Conservation (phyloP, 768 basidiomycete species). For the Pulveroboletus sp. region DNA sequence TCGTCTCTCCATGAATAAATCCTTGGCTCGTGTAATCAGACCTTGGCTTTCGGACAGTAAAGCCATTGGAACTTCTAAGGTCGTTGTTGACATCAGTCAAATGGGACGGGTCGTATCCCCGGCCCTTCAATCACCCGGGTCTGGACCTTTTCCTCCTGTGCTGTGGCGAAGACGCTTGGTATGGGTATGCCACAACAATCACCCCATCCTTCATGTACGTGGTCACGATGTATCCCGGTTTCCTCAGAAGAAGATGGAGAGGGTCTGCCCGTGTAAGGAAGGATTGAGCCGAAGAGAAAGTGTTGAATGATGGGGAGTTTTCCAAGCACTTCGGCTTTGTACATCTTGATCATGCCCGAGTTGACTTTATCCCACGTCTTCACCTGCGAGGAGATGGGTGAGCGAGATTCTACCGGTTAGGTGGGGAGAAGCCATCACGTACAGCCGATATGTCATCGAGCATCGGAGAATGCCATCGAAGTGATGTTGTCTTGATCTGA, state of each 20-base stretch:
- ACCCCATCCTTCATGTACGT: conserved; percentile 63
- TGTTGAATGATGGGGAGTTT: conserved; percentile 97
- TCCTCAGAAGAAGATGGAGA: conserved; percentile 29
- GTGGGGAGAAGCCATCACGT: conserved; percentile 8
- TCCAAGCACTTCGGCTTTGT: conserved; percentile 87
- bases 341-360: conserved; percentile 97
- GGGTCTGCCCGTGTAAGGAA: conserved; percentile 60
- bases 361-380: conserved; percentile 98
- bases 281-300: conserved; percentile 86
- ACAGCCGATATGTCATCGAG: conserved; percentile 93
- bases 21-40: no score
- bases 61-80: not conserved
- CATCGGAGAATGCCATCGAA: conserved; percentile 99
- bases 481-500: conserved; percentile 91
- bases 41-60: no score
- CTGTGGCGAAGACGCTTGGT: conserved; percentile 78
- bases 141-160: conserved; percentile 38
- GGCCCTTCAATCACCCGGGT: conserved; percentile 48
- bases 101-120: conserved; percentile 73
- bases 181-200: conserved; percentile 91
- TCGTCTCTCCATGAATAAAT: not conserved
- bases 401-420: not conserved
- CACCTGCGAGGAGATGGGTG: conserved; percentile 37
- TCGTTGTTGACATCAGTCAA: conserved; percentile 46
- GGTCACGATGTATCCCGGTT: conserved; percentile 15